Evolutionary conservation across 345 rosid species (phyloP).

Genomic region (Combretum micranthum): DNA sequence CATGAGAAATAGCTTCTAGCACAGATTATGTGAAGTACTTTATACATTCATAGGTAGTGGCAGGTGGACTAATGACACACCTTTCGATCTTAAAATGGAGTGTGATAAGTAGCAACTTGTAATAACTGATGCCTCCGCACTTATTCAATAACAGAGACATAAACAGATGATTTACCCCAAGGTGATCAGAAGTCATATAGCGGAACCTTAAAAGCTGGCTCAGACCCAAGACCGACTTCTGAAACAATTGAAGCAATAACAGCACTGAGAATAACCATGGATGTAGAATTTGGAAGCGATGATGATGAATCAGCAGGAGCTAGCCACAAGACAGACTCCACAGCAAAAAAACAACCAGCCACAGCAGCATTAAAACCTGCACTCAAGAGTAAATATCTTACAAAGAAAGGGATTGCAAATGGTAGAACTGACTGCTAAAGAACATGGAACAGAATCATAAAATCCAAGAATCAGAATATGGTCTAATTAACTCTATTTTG

Average conservation of each 20-base stretch:
- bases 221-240: slow-evolving; percentile 79
- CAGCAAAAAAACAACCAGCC: slow-evolving; percentile 92
- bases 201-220: slow-evolving; percentile 88
- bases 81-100: too few species aligned
- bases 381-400: slow-evolving; percentile 1
- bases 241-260: slow-evolving; percentile 83
- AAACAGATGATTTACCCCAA: slow-evolving; percentile 42
- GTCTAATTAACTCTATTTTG: too few species aligned
- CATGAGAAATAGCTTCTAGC: too few species aligned
- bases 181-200: slow-evolving; percentile 87
- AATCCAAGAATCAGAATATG: too few species aligned
- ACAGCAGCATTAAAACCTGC: slow-evolving; percentile 96
- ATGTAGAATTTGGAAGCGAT: slow-evolving; percentile 73
- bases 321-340: slow-evolving; percentile 92
- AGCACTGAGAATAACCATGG: slow-evolving; percentile 87
- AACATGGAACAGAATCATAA: too few species aligned
- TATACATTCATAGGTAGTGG: too few species aligned
- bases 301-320: slow-evolving; percentile 46
- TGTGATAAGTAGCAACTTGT: too few species aligned
- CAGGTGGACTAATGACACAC: too few species aligned
- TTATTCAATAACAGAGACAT: too few species aligned
- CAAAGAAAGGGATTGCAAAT: background rate
- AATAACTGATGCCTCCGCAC: too few species aligned
- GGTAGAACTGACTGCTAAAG: too few species aligned
- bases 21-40: too few species aligned